Percentiles rank a stretch among this genome's conserved stretches.
Evolutionary conservation across 768 basidiomycete species (phyloP).

Genomic region (Amanita rimosa): DNA sequence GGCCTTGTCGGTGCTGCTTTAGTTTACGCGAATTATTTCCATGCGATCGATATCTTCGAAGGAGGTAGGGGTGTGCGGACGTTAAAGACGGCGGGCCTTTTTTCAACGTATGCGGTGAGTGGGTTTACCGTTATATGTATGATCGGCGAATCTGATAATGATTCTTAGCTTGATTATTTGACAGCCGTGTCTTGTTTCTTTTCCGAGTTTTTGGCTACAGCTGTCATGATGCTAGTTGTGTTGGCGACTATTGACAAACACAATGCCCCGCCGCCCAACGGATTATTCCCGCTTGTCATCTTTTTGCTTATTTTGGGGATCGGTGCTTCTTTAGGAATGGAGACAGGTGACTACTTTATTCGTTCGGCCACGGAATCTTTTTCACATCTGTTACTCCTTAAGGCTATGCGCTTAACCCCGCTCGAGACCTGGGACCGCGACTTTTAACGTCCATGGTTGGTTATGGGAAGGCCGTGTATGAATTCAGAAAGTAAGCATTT

Average conservation of each 20-base stretch:
- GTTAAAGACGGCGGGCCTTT: conserved; percentile 42
- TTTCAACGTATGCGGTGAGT: conserved; percentile 51
- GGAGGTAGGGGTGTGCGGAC: conserved; percentile 43
- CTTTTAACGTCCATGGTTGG: conserved; percentile 63
- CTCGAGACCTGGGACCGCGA: conserved; percentile 47
- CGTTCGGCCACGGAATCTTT: background rate
- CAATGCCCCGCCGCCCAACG: conserved; percentile 36
- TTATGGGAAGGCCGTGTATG: conserved; percentile 40
- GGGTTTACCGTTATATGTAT: background rate
- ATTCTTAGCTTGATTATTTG: conserved; percentile 20
- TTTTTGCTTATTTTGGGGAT: conserved; percentile 50
- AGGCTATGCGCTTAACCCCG: conserved; percentile 26
- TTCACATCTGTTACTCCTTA: background rate
- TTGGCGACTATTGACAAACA: conserved; percentile 40
- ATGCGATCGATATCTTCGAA: conserved; percentile 55
- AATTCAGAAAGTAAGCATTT: conserved; percentile 30
- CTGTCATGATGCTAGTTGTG: conserved; percentile 42
- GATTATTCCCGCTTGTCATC: conserved; percentile 42
- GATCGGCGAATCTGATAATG: background rate
- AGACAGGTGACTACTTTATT: conserved; percentile 27
- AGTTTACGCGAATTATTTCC: conserved; percentile 56
- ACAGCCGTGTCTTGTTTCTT: conserved; percentile 29
- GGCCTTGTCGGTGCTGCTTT: conserved; percentile 48
- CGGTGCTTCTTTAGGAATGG: conserved; percentile 45
- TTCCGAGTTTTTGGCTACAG: conserved; percentile 45